Percentiles rank a stretch among this genome's conserved stretches.
Evolutionary conservation across 2,329 filamentous ascomycete genomes (phyloP).

Genomic region (Tolypocladium capitatum): DNA sequence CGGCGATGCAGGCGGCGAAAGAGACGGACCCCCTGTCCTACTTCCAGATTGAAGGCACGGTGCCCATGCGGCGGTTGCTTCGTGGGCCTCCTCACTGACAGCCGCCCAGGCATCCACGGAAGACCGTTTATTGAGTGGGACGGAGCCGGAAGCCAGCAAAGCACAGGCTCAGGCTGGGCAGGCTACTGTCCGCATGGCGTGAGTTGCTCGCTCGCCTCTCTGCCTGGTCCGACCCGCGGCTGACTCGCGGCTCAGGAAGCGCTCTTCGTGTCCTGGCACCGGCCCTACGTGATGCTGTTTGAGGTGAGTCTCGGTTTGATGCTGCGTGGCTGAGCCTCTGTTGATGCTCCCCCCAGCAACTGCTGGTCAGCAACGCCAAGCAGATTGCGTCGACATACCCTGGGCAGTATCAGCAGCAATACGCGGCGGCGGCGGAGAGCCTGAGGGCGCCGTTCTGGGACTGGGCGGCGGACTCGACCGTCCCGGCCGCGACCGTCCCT

Average conservation of each 20-base stretch:
- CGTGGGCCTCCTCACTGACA: not conserved
- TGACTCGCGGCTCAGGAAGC: slow-evolving; percentile 23
- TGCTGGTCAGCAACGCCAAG: slow-evolving; percentile 32
- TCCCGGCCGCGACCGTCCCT: slow-evolving; percentile 26
- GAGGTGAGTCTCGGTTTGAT: slow-evolving; percentile 26
- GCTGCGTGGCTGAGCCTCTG: not conserved
- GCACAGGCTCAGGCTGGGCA: slow-evolving; percentile 18
- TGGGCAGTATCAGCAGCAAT: slow-evolving; percentile 17
- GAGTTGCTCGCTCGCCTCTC: not conserved
- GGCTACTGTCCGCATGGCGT: slow-evolving; percentile 38
- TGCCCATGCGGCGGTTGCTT: not conserved
- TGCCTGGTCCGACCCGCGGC: not conserved
- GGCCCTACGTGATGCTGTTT: slow-evolving; percentile 38
- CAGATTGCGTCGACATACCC: slow-evolving; percentile 32
- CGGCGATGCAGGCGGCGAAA: slow-evolving; percentile 25
- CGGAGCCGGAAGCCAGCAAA: slow-evolving; percentile 18
- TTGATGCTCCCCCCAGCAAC: slow-evolving; percentile 23
- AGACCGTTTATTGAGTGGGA: slow-evolving; percentile 29
- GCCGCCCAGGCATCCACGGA: slow-evolving; percentile 23
- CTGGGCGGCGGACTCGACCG: slow-evolving; percentile 28
- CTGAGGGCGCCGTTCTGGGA: slow-evolving; percentile 42
- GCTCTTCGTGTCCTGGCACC: slow-evolving; percentile 42
- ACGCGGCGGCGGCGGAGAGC: slow-evolving; percentile 29
- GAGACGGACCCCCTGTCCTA: slow-evolving; percentile 32
- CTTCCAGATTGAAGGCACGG: slow-evolving; percentile 33